phyloP scores from a whole-genome alignment of 345 rosid species.

The Eucalyptus cloeziana region DNA sequence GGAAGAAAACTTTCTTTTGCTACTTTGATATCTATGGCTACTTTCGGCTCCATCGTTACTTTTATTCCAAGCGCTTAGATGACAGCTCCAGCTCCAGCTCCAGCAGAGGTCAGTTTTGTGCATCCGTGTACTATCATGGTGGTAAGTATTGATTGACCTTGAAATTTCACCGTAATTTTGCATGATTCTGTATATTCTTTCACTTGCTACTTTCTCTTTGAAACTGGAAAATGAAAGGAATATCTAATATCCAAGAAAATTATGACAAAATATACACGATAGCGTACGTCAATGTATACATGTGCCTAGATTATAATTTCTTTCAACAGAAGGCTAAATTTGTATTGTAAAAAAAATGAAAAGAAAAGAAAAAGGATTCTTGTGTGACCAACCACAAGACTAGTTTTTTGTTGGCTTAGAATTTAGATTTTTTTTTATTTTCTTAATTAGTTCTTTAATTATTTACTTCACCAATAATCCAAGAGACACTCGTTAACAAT shows the following conservation, averaged over 20 bases:
- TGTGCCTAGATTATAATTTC: background rate
- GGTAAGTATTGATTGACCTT: background rate
- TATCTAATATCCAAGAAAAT: background rate
- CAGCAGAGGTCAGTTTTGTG: fast-evolving
- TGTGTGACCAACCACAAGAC: fast-evolving
- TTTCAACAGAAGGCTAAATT: background rate
- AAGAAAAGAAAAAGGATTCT: background rate
- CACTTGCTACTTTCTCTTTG: background rate
- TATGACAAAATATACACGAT: fast-evolving
- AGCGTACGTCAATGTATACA: background rate
- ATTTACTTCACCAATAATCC: fast-evolving
- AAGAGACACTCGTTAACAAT: background rate
- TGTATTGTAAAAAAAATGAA: too few species aligned
- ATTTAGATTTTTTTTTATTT: background rate
- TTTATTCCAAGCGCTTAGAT: fast-evolving
- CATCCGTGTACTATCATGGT: fast-evolving
- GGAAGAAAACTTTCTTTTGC: too few species aligned
- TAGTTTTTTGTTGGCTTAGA: background rate
- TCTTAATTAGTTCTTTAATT: background rate
- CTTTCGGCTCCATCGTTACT: fast-evolving
- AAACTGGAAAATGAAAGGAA: background rate
- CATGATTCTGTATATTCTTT: background rate
- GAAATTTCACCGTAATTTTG: background rate
- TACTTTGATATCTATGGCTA: fast-evolving
- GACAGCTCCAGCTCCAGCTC: fast-evolving